Percentiles rank a stretch among this genome's conserved stretches.
phyloP scores from a whole-genome alignment of 2,329 filamentous ascomycete species.

The Pseudogymnoascus sp. region DNA sequence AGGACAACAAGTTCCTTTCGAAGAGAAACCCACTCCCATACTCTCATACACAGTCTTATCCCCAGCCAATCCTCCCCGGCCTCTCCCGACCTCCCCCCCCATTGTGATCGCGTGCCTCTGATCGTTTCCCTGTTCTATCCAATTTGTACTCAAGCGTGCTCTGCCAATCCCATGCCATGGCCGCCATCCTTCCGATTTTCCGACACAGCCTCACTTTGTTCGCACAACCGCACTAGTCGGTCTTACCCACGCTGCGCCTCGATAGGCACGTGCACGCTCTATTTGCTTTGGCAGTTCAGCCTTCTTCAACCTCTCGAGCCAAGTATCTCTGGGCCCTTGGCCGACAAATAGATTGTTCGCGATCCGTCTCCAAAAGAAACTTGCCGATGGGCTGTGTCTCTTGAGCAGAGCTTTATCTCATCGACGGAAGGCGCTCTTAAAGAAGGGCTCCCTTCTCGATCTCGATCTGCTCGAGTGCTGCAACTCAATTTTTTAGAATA shows the following conservation, averaged over 20 bases:
- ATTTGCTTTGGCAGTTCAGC: neutral
- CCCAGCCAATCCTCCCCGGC: neutral
- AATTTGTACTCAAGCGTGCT: neutral
- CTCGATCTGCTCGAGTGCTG: neutral
- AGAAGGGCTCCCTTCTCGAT: neutral
- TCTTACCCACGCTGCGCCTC: neutral
- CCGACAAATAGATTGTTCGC: neutral
- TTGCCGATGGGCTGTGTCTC: neutral
- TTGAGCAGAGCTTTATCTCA: neutral
- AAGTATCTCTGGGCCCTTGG: neutral
- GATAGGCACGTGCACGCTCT: neutral
- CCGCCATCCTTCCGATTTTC: neutral
- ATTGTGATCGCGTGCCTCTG: neutral
- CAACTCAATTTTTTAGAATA: neutral
- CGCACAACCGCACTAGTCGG: neutral
- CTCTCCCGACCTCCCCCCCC: neutral
- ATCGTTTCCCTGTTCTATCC: neutral
- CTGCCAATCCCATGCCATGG: neutral
- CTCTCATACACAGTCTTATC: neutral
- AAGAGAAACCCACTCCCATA: too few species aligned
- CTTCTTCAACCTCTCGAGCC: neutral
- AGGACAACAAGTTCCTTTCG: too few species aligned
- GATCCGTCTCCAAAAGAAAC: neutral
- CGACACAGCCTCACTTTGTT: neutral
- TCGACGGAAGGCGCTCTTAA: neutral